phyloP scores from a whole-genome alignment of 1,284 basidiomycete species.

The Ganoderma sinense region DNA sequence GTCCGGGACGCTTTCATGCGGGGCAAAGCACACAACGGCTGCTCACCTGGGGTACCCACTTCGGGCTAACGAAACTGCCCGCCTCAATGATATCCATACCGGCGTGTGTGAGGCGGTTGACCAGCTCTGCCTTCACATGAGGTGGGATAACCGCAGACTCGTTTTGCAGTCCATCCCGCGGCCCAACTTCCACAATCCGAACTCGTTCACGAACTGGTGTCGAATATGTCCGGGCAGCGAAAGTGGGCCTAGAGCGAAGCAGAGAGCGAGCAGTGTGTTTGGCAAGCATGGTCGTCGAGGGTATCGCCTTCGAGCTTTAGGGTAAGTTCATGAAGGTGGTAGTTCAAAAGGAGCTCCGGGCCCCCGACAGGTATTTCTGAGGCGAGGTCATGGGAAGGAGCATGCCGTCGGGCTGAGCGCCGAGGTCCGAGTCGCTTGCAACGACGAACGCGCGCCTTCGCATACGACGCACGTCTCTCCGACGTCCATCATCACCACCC shows the following conservation, averaged over 20 bases:
- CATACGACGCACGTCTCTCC: not conserved
- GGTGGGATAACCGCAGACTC: slow-evolving; percentile 81
- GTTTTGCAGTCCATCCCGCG: slow-evolving; percentile 94
- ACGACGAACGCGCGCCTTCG: not conserved
- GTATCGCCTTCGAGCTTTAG: not conserved
- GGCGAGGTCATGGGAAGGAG: slow-evolving; percentile 4
- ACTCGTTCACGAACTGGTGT: slow-evolving; percentile 48
- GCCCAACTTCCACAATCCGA: slow-evolving; percentile 91
- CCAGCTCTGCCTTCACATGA: slow-evolving; percentile 82
- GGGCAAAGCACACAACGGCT: not conserved
- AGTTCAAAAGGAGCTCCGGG: not conserved
- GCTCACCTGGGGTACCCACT: slow-evolving; percentile 91
- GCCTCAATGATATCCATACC: slow-evolving; percentile 85
- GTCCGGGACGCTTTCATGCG: not conserved
- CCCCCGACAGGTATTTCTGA: not conserved
- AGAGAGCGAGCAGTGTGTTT: slow-evolving; percentile 18
- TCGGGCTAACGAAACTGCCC: slow-evolving; percentile 92
- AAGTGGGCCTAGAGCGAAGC: not conserved
- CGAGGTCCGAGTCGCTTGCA: not conserved
- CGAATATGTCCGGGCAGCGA: not conserved
- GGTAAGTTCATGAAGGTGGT: not conserved
- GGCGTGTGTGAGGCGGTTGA: slow-evolving; percentile 76
- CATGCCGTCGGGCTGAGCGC: not conserved
- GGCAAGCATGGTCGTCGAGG: slow-evolving; percentile 18
- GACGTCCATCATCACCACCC: not conserved